Conservation (phyloP, 768 basidiomycete species). For the Termitomyces sp. region DNA sequence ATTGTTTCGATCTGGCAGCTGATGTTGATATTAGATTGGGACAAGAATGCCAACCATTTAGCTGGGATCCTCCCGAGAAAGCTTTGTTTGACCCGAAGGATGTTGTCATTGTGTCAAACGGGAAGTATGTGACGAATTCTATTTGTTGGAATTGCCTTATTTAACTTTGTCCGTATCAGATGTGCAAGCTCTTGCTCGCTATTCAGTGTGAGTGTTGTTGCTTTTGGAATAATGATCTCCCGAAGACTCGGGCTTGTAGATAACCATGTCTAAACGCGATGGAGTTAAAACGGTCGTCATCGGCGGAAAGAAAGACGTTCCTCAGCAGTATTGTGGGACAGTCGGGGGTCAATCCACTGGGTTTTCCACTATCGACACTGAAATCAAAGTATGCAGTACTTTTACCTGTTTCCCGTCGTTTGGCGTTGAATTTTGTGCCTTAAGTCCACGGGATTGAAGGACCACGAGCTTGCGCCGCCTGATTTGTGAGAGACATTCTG, state of each 20-base stretch:
- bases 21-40: constrained; percentile 32
- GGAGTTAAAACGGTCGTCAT: constrained; percentile 53
- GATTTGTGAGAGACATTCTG: constrained; percentile 43
- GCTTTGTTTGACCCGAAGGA: constrained; percentile 47
- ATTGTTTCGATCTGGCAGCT: neutral
- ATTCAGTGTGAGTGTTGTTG: constrained; percentile 33
- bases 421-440: neutral
- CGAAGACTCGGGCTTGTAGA: constrained; percentile 27
- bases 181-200: constrained; percentile 47
- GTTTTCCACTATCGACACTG: constrained; percentile 56
- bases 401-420: neutral
- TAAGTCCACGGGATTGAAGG: constrained; percentile 50
- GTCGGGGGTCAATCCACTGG: constrained; percentile 61
- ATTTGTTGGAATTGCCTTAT: neutral
- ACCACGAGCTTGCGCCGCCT: constrained; percentile 52
- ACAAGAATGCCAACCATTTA: constrained; percentile 41
- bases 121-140: constrained; percentile 28
- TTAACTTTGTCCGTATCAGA: constrained; percentile 19
- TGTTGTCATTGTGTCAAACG: constrained; percentile 54
- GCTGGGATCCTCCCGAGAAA: constrained; percentile 32
- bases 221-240: neutral
- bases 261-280: constrained; percentile 59
- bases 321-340: constrained; percentile 60
- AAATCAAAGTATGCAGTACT: constrained; percentile 42
- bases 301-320: constrained; percentile 45